Evolutionary conservation across 2,329 filamentous ascomycete genomes (phyloP), one percentile per base, ranked within the genome.

Genomic region (Penicillium sp.): DNA sequence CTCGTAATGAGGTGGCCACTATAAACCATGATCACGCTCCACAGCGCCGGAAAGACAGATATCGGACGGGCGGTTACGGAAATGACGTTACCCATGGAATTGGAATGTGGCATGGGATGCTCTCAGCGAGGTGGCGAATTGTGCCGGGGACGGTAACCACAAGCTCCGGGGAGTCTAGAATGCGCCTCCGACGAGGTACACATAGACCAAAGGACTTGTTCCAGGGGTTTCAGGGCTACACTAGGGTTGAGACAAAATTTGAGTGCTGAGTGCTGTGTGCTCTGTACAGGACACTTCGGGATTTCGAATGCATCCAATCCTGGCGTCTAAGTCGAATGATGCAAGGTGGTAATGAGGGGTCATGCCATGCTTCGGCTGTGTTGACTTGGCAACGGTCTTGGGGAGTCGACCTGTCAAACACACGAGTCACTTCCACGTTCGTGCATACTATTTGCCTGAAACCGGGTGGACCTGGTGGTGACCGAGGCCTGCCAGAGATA

Each of bases 301-400:
- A 34, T 49, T 21, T 43, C 21, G 39, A 26, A 15, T 24, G 29
- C 24, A 13, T 43, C 21, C 39, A 43, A 36, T 34, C 21, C 34
- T 21, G 12, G 18, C 26, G 18, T 21, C 34, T 34, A 9, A 29
- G 15, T 16, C 28, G 24, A 23, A 31, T 4, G 18, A 24, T 29
- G 23, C 38, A 9, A 18, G 28, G 26, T 28, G 28, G n/a, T 15
- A 41, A n/a, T 26, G 43, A 46, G 16, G 26, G 47, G 42, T 31
- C 42, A 49, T 43, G 43, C 23, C 29, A 36, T 18, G 15, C 12
- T 28, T 33, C n/a, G n/a, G 12, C 13, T 39, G 36, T 45, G 45
- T 45, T 43, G 42, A 47, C 45, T 45, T 52, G 45, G 45, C 53
- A 50, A 53, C 42, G 29, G 44, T 24, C 43, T n/a, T 6, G 16